Conservation (phyloP, 2,329 filamentous ascomycete genomes). For the Exophiala viscosa region DNA sequence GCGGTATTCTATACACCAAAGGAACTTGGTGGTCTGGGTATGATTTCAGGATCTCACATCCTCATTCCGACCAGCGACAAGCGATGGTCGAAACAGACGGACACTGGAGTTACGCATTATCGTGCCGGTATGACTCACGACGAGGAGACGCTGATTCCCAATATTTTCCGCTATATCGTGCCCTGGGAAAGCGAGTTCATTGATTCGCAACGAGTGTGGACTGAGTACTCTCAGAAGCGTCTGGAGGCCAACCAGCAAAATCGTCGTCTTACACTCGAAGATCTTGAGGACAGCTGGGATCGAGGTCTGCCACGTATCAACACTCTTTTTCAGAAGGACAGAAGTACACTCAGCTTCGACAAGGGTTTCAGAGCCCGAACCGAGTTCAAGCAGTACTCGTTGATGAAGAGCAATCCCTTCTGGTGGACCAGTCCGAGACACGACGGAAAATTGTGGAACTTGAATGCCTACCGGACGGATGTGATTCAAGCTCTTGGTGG, state of each 20-base stretch:
- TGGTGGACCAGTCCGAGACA: conserved; percentile 99
- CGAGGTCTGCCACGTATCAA: conserved; percentile 96
- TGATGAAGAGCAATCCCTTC: conserved; percentile 99
- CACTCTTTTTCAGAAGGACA: conserved; percentile 96
- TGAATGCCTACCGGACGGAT: conserved; percentile 93
- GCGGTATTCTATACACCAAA: conserved; percentile 99
- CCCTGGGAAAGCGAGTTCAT: conserved; percentile 99
- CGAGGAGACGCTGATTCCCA: conserved; percentile 94
- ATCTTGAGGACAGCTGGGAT: conserved; percentile 97
- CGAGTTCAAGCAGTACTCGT: conserved; percentile 96
- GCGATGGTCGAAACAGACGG: conserved; percentile 96
- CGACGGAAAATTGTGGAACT: conserved; percentile 94
- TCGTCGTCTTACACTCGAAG: conserved; percentile 85
- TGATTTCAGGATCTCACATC: conserved; percentile 98
- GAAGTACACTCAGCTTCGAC: conserved; percentile 94
- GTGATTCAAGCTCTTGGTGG: conserved; percentile 93
- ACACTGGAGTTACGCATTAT: conserved; percentile 95
- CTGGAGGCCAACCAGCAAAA: conserved; percentile 97
- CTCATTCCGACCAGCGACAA: conserved; percentile 96
- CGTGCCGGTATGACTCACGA: conserved; percentile 97
- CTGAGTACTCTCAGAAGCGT: conserved; percentile 97
- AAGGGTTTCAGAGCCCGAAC: conserved; percentile 94
- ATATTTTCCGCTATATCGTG: conserved; percentile 99
- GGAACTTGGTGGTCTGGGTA: conserved; percentile 91
- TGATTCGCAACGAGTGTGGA: conserved; percentile 98